Percentiles rank a stretch among this genome's conserved stretches.
phyloP scores from a whole-genome alignment of 768 basidiomycete genomes.

The Cyclocybe aegerita region DNA sequence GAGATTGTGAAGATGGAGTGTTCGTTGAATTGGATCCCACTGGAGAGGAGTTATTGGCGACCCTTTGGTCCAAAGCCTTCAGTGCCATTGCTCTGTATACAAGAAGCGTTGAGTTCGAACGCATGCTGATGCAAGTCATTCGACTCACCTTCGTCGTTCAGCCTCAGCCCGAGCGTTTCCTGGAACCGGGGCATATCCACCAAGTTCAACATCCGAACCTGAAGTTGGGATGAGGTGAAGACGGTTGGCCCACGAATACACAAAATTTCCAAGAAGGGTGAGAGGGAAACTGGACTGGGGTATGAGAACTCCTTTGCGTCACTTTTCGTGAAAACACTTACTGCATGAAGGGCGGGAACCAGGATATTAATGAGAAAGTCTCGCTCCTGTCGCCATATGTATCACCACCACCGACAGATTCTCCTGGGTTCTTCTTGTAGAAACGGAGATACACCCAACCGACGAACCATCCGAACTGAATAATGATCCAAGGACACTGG shows the following conservation, averaged over 20 bases:
- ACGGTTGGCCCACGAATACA: constrained; percentile 63
- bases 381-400: constrained; percentile 93
- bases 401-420: constrained; percentile 58
- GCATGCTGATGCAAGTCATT: neutral
- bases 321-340: constrained; percentile 38
- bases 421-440: constrained; percentile 84
- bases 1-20: constrained; percentile 20
- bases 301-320: constrained; percentile 4
- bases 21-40: constrained; percentile 34
- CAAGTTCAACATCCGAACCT: constrained; percentile 67
- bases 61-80: constrained; percentile 92
- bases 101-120: constrained; percentile 5
- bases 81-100: constrained; percentile 82
- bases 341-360: constrained; percentile 98
- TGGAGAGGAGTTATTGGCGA: constrained; percentile 65
- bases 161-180: constrained; percentile 95
- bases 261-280: constrained; percentile 61
- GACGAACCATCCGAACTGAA: constrained; percentile 99
- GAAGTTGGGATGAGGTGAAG: constrained; percentile 75
- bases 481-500: constrained; percentile 88
- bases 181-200: constrained; percentile 71
- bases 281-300: constrained; percentile 61
- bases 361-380: constrained; percentile 90
- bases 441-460: constrained; percentile 95
- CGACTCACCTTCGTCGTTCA: constrained; percentile 81